Conservation (phyloP, 78 protist species). For the Dictyostelium citrinum region DNA sequence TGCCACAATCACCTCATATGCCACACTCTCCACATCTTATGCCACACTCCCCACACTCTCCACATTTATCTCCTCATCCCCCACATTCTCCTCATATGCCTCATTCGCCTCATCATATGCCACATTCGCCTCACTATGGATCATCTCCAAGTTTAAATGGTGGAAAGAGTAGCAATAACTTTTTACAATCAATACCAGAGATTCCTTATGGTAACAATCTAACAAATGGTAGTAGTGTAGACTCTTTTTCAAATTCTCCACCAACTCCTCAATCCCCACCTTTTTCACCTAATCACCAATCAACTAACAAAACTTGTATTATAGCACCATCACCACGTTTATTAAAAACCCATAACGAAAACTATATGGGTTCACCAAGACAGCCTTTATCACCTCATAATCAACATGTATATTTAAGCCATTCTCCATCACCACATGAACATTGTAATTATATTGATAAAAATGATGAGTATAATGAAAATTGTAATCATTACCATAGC, state of each 20-base stretch:
- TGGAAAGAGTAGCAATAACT: neutral
- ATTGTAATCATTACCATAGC: neutral
- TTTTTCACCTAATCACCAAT: neutral
- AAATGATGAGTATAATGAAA: neutral
- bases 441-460: neutral
- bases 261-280: neutral
- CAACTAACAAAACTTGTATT: neutral
- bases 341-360: neutral
- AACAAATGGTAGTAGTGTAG: neutral
- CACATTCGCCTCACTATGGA: neutral
- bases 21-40: neutral
- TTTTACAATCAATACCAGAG: neutral
- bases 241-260: neutral
- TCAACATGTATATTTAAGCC: neutral
- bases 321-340: neutral
- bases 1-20: neutral
- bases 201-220: neutral
- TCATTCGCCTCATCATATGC: neutral
- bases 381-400: neutral
- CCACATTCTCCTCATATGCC: neutral
- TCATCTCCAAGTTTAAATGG: neutral
- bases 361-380: conserved; percentile 2
- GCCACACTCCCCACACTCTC: neutral
- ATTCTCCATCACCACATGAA: neutral
- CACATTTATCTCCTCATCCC: neutral